Conservation (phyloP, 2,329 filamentous ascomycete genomes). For the Aspergillus pseudotamarii region DNA sequence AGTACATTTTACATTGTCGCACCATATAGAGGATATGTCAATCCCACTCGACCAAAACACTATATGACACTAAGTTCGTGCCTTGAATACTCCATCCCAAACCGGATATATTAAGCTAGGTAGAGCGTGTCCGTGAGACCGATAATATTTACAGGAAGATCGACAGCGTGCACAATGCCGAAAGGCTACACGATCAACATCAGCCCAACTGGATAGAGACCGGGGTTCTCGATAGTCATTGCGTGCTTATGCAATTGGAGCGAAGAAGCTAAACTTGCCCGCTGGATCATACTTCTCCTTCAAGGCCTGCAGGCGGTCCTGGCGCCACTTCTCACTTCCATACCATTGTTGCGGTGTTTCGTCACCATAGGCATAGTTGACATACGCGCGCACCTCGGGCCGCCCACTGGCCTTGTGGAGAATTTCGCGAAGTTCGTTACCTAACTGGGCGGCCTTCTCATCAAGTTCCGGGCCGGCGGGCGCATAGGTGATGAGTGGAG, state of each 20-base stretch:
- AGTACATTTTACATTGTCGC: no score
- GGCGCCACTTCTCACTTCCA: conserved; percentile 36
- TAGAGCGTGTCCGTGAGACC: background rate
- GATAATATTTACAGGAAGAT: background rate
- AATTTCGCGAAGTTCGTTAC: conserved; percentile 34
- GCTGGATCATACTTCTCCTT: conserved; percentile 42
- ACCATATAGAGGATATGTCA: no score
- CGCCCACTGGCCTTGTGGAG: conserved; percentile 24
- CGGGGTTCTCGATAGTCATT: background rate
- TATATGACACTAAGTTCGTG: no score
- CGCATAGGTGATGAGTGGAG: conserved; percentile 35
- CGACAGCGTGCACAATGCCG: background rate
- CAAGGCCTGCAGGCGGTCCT: conserved; percentile 31
- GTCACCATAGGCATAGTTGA: conserved; percentile 36
- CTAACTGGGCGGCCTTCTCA: conserved; percentile 28
- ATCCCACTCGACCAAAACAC: no score
- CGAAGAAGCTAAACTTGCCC: conserved; percentile 34
- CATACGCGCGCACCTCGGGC: conserved; percentile 29
- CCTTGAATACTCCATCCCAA: no score
- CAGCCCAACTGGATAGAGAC: no score
- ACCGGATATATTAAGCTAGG: background rate
- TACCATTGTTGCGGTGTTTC: conserved; percentile 32
- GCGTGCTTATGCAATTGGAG: background rate
- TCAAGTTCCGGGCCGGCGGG: conserved; percentile 28
- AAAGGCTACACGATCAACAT: background rate